These are phyloP conservation scores for Physcomitrellopsis africana DNA, from an alignment of 225 moss, liverwort and hornwort species.

Conservation along the genomic window DNA sequence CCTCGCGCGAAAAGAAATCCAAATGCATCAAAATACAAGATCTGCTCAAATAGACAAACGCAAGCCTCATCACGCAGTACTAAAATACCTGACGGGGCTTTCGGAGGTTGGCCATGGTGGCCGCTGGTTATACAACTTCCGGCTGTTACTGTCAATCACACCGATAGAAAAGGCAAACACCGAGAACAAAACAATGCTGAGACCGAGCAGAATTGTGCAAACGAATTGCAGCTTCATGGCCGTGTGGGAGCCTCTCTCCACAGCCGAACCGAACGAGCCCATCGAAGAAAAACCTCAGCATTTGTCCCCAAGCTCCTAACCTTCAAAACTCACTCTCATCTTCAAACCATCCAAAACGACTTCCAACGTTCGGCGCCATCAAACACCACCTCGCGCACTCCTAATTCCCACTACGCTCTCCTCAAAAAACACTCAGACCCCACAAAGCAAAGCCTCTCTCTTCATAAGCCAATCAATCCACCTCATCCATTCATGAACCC, in stretches of 20 bases:
- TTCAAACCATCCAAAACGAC: too few relatives aligned
- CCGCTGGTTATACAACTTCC: slow-evolving; percentile 7
- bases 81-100: slow-evolving; percentile 17
- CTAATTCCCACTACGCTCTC: too few relatives aligned
- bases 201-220: slow-evolving; percentile 38
- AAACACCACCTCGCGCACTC: too few relatives aligned
- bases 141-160: slow-evolving; percentile 33
- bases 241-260: background rate
- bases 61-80: background rate
- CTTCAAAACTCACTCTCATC: too few relatives aligned
- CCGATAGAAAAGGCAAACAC: slow-evolving; percentile 35
- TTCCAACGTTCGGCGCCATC: too few relatives aligned
- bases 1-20: too few relatives aligned
- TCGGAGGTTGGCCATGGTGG: slow-evolving; percentile 43
- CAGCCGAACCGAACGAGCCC: slow-evolving; percentile 21
- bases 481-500: too few relatives aligned
- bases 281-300: slow-evolving; percentile 28
- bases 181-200: slow-evolving; percentile 31
- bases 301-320: background rate
- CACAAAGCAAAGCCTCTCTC: too few relatives aligned
- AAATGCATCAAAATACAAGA: too few relatives aligned
- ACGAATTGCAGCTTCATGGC: slow-evolving; percentile 25
- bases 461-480: too few relatives aligned
- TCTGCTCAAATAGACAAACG: background rate
- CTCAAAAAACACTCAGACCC: too few relatives aligned